Base-by-base conservation (phyloP, 2,329 filamentous ascomycete genomes). In the Penicillium sp. region DNA sequence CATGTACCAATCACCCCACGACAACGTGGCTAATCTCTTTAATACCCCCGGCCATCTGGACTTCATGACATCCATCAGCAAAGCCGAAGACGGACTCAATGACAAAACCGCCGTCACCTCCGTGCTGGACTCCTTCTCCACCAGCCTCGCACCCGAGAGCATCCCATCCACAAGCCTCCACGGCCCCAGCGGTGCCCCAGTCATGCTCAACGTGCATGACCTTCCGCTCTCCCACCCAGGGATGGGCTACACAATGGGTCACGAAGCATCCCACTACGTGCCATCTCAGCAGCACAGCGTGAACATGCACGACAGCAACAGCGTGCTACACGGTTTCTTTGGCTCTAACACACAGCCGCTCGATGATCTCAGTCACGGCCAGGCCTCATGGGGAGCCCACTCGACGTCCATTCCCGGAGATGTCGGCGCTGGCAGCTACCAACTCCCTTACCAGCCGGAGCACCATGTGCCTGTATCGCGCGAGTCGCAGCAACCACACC, bases 151-250 rank as follows among this genome's bases (percentile, higher is more conserved):
- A n/a, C 61, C 67, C 9, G 67, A 71, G 21, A 69, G 64, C 23
- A 68, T 65, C 39, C 70, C 72, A 45, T 57, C 68, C 1, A 60
- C 65, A 3, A 68, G 61, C 25, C 60, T 73, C 32, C 65, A 59
- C 32, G 64, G 62, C 8, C 64, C 68, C 21, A 68, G 55, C 50
- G 62, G 67, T 13, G 64, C 64, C 23, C 63, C 68, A 2, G 57
- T 66, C 38, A 68, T 74, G 65, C 65, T 74, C 15, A 71, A 68
- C 45, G 63, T 73, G 31, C 66, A 72, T n/a, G 71, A 72, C 37
- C 53, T 73, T 10, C 63, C 69, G 3, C 62, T 74, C 16, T 62
- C 70, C 5, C 70, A 73, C 40, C 60, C 65, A 3, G 61, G 62
- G 32, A 59, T 73, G 4, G 65, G 62, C 25, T 74, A 74, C 53